A percentile compares a stretch with the other conserved stretches of the same genome.
Conservation (phyloP, 306 rosid species). For the Rosa rugosa region DNA sequence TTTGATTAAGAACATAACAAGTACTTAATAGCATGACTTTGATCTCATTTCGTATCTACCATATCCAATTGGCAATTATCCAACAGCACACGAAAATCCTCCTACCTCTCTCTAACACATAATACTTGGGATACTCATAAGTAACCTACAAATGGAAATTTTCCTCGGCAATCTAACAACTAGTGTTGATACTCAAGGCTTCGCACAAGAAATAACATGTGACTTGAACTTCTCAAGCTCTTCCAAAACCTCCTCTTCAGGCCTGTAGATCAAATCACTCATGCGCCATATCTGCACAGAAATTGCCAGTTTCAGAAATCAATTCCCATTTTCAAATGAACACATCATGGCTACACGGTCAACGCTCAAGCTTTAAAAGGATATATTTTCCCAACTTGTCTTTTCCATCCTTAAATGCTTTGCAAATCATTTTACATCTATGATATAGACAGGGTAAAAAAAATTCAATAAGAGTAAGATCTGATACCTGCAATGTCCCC, state of each 20-base stretch:
- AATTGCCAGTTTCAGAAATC: neutral
- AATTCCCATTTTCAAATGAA: neutral
- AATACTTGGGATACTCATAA: neutral
- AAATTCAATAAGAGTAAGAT: neutral
- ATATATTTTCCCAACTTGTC: neutral
- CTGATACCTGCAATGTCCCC: conserved; percentile 88
- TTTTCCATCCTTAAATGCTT: neutral
- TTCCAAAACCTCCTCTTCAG: conserved; percentile 91
- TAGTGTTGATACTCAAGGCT: conserved; percentile 41
- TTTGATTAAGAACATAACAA: neutral
- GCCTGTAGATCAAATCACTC: conserved; percentile 94
- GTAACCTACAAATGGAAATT: neutral
- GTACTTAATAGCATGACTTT: neutral
- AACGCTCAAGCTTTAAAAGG: neutral
- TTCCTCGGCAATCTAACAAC: neutral
- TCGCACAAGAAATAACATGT: conserved; percentile 81
- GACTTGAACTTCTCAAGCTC: conserved; percentile 97
- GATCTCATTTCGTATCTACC: neutral
- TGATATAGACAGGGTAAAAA: neutral
- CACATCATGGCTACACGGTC: neutral
- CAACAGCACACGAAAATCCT: neutral
- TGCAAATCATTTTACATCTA: neutral
- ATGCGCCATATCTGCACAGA: conserved; percentile 94
- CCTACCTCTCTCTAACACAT: conserved; percentile 2
- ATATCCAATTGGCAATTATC: neutral